Evolutionary conservation across 2,329 filamentous ascomycete species (phyloP), one percentile per base, ranked within the genome.

Genomic region (Orbilia quercus): DNA sequence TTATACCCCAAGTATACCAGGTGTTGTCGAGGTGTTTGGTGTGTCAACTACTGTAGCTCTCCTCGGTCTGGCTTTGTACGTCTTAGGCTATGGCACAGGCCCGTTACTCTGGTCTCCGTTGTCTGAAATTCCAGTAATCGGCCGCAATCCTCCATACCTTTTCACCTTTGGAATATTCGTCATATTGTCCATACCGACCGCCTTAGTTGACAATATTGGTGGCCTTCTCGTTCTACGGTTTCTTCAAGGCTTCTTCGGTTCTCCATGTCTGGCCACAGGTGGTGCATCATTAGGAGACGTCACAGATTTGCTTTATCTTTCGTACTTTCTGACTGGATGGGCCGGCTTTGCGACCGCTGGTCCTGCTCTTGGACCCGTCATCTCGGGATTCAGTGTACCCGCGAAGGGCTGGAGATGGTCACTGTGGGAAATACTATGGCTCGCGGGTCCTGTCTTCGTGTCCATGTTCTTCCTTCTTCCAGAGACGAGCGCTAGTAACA

Each of bases 101-200:
- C 88, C 89, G 0, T 80, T 91, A 23, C 74, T 91, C 22, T 90
- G 87, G 80, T 87, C 87, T 0, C 89, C 89, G 0, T 80, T 91
- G 44, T 85, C 83, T 53, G 89, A 91, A 80, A 86, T 91, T 20
- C 88, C 89, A 0, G 78, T 83, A 48, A 84, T 91, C 55, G 89
- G 90, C 1, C 84, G 89, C 5, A 91, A 88, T 76, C 86, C 86
- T 0, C 85, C 89, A 4, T 91, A 91, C 79, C 85, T 90, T 36
- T 79, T 85, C 75, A 89, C 88, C 7, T 89, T 91, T 81, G 85
- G 85, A 67, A 81, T 91, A 25, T 91, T 91, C 78, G 86, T 89
- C 53, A 84, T 91, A 72, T 80, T 91, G 9, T 86, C 85, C 4
- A 84, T 91, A 14, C 88, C 89, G 0, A 86, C 88, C 0, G 86